Evolutionary conservation across 495 filamentous ascomycete species (phyloP).

Genomic region (Lophium mytilinum): DNA sequence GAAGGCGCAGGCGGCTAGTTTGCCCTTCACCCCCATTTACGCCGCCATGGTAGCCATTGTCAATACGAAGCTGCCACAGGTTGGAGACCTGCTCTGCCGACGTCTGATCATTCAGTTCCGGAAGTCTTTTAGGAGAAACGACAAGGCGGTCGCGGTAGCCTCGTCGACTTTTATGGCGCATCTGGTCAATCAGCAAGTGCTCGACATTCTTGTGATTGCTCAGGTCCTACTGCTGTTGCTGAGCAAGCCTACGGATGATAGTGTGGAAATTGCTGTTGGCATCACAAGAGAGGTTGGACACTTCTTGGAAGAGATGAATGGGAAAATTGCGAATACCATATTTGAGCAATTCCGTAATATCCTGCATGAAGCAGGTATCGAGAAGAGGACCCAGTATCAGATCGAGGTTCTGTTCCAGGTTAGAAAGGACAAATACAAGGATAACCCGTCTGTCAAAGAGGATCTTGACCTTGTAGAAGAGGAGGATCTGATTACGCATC

Average conservation of each 20-base stretch:
- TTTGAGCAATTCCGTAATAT: slow-evolving; percentile 95
- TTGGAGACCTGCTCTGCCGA: slow-evolving; percentile 83
- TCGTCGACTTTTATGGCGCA: slow-evolving; percentile 93
- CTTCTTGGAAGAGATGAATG: slow-evolving; percentile 89
- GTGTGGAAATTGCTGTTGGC: slow-evolving; percentile 93
- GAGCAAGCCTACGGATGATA: slow-evolving; percentile 92
- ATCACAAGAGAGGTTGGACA: slow-evolving; percentile 85
- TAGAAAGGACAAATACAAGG: slow-evolving; percentile 92
- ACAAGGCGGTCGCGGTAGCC: slow-evolving; percentile 88
- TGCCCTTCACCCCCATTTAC: slow-evolving; percentile 92
- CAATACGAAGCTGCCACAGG: slow-evolving; percentile 92
- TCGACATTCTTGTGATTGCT: slow-evolving; percentile 84
- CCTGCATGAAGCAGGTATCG: slow-evolving; percentile 89
- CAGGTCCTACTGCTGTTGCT: slow-evolving; percentile 84
- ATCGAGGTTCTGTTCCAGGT: slow-evolving; percentile 97
- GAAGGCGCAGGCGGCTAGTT: slow-evolving; percentile 94
- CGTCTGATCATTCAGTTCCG: slow-evolving; percentile 85
- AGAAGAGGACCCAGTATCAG: slow-evolving; percentile 96
- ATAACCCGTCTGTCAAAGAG: slow-evolving; percentile 81
- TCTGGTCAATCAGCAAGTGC: slow-evolving; percentile 88
- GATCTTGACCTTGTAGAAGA: slow-evolving; percentile 94
- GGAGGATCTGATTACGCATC: slow-evolving; percentile 94
- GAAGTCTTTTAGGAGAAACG: slow-evolving; percentile 92
- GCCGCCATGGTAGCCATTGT: slow-evolving; percentile 92
- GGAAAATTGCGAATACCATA: slow-evolving; percentile 72